A percentile compares a stretch with the other conserved stretches of the same genome.
These are phyloP conservation scores for Mortierella sp. DNA, from an alignment of 371 early-diverging fungal genomes.

Conservation along the genomic window DNA sequence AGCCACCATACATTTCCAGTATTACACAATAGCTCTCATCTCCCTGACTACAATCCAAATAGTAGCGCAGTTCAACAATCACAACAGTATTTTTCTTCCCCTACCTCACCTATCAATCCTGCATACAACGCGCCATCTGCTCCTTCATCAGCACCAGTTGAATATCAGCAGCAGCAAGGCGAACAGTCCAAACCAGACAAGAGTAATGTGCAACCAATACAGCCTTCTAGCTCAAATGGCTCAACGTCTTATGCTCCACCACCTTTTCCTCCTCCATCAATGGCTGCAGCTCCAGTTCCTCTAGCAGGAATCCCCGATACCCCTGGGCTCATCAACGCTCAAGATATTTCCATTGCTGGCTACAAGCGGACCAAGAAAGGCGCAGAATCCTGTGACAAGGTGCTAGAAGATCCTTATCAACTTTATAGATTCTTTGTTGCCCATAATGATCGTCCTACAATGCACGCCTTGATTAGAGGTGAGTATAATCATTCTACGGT, in stretches of 20 bases:
- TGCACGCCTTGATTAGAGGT: constrained; percentile 32
- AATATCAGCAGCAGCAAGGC: neutral
- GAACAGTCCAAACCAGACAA: neutral
- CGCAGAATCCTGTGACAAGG: constrained; percentile 29
- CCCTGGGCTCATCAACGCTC: constrained; percentile 27
- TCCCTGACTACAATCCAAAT: neutral
- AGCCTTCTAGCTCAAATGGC: neutral
- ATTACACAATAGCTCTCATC: neutral
- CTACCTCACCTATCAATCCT: neutral
- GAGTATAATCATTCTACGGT: no score
- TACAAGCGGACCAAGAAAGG: constrained; percentile 28
- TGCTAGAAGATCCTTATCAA: constrained; percentile 40
- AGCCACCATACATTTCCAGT: neutral
- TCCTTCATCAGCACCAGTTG: neutral
- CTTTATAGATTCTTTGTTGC: constrained; percentile 48
- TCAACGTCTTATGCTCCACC: constrained; percentile 13
- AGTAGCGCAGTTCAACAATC: neutral
- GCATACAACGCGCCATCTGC: neutral
- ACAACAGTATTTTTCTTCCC: neutral
- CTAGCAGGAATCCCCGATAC: constrained; percentile 23
- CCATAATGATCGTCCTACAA: constrained; percentile 41
- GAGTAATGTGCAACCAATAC: neutral
- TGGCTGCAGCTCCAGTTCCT: neutral
- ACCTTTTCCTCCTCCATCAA: constrained; percentile 13
- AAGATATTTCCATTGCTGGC: constrained; percentile 42